Conservation (phyloP, 2,329 filamentous ascomycete species). For the Drechslerella stenobrocha region DNA sequence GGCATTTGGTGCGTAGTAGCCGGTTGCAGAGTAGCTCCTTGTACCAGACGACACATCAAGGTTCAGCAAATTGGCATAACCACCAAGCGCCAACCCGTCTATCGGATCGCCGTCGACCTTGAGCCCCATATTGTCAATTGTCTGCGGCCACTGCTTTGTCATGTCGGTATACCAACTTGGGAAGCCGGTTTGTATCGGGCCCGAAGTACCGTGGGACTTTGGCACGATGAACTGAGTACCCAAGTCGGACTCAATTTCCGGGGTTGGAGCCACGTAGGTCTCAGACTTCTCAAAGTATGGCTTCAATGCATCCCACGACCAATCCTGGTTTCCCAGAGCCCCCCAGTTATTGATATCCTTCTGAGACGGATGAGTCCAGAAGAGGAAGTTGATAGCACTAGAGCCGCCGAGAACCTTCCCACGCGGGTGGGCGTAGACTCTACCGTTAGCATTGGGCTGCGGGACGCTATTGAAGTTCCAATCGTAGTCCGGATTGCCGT, state of each 20-base stretch:
- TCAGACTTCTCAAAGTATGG: slow-evolving; percentile 49
- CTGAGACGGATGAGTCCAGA: slow-evolving; percentile 57
- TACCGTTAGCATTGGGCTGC: no score
- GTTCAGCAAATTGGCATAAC: no score
- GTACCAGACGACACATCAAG: no score
- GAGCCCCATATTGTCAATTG: slow-evolving; percentile 56
- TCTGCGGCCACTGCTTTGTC: slow-evolving; percentile 59
- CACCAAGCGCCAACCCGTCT: no score
- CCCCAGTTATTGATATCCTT: slow-evolving; percentile 64
- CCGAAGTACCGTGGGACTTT: slow-evolving; percentile 28
- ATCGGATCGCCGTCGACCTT: no score
- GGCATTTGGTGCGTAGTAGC: slow-evolving; percentile 56
- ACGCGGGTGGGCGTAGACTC: no score
- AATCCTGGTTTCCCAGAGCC: slow-evolving; percentile 63
- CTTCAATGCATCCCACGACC: slow-evolving; percentile 60
- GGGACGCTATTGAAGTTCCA: slow-evolving; percentile 48
- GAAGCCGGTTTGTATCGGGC: slow-evolving; percentile 42
- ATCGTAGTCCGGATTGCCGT: slow-evolving; percentile 35
- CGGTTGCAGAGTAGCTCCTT: slow-evolving; percentile 58
- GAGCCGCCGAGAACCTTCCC: slow-evolving; percentile 54
- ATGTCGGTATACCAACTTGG: no score
- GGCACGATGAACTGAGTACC: slow-evolving; percentile 16
- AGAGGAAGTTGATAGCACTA: slow-evolving; percentile 54
- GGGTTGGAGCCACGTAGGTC: slow-evolving; percentile 19
- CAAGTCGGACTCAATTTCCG: slow-evolving; percentile 5